Evolutionary conservation across 306 rosid genomes (phyloP), one percentile per base, ranked within the genome.

Genomic region (Lablab purpureus): DNA sequence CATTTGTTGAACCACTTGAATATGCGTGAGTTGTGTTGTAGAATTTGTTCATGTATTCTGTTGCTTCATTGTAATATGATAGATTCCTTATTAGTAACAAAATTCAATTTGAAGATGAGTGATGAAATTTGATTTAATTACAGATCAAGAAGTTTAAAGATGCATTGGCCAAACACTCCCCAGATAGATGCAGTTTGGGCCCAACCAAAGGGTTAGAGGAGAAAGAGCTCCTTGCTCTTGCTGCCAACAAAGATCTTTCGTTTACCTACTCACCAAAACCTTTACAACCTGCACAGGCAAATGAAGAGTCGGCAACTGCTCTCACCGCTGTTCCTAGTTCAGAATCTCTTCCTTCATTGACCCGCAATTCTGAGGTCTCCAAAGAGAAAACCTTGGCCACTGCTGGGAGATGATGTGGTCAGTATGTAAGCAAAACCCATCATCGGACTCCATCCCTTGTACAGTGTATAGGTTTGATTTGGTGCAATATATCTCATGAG

Each of bases 81-180:
- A 30, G 37, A 37, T 58, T 81, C 27, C 32, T 32, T 84, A 25
- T 50, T 23, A n/a, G 2, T 72, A 15, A 45, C 15, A 76, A 2
- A 25, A 22, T 71, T 67, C 50, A 50, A 18, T 27, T 51, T 25
- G 71, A 37, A 73, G 80, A 17, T 67, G 47, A 46, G 64, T 85
- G 47, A 50, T 65, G 17, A 25, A 74, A 34, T 34, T 71, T 69
- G 21, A 17, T 71, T 66, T 30, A 45, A 65, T 71, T 34, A 45
- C 90, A 95, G 99, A 90, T 95, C 74, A 92, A 92, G 89, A 94
- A 94, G 84, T 94, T 94, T 51, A 94, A 64, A 85, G 97, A 92
- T 80, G 99, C 99, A 56, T 84, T 95, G 60, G 90, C 96, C 68
- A 92, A 95, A 81, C 97, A 95, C 89, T 80, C 86, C 55, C 85